phyloP scores from a whole-genome alignment of 2,329 filamentous ascomycete genomes.

The Clarireedia homoeocarpa region DNA sequence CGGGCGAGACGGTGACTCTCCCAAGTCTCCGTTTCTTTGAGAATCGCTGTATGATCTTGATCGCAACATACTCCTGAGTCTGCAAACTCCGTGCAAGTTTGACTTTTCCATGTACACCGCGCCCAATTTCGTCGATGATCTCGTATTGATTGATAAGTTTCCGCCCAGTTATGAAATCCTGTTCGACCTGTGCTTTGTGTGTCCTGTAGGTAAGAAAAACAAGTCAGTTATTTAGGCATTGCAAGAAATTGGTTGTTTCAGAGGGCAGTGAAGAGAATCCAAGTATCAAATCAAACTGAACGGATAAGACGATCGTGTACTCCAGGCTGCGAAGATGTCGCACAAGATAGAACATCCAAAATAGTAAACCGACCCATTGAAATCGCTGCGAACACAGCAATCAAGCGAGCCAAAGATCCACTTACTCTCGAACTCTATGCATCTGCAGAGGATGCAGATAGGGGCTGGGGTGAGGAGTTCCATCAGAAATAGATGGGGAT shows the following conservation, averaged over 20 bases:
- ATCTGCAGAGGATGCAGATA: slow-evolving; percentile 64
- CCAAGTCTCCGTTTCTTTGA: slow-evolving; percentile 91
- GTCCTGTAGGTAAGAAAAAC: slow-evolving; percentile 47
- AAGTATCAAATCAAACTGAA: neutral
- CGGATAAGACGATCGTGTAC: too few species aligned
- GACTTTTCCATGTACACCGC: slow-evolving; percentile 95
- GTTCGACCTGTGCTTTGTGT: slow-evolving; percentile 83
- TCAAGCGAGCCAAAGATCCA: slow-evolving; percentile 18
- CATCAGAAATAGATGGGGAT: slow-evolving; percentile 40
- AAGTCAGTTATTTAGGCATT: slow-evolving; percentile 14
- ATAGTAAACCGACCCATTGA: neutral
- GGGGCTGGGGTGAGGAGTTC: slow-evolving; percentile 45
- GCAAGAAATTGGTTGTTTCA: too few species aligned
- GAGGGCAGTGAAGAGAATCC: neutral
- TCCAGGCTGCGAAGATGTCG: too few species aligned
- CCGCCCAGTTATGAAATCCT: slow-evolving; percentile 79
- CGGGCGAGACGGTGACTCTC: slow-evolving; percentile 60
- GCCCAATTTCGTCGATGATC: slow-evolving; percentile 90
- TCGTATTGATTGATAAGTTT: slow-evolving; percentile 98
- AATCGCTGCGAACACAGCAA: neutral
- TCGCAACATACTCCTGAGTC: slow-evolving; percentile 75
- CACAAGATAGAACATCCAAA: too few species aligned
- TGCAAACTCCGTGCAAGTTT: slow-evolving; percentile 81
- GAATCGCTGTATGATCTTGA: slow-evolving; percentile 96
- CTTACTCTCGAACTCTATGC: slow-evolving; percentile 70